These are phyloP conservation scores for Xylaria sp. DNA, from an alignment of 2,329 filamentous ascomycete species.

Conservation along the genomic window DNA sequence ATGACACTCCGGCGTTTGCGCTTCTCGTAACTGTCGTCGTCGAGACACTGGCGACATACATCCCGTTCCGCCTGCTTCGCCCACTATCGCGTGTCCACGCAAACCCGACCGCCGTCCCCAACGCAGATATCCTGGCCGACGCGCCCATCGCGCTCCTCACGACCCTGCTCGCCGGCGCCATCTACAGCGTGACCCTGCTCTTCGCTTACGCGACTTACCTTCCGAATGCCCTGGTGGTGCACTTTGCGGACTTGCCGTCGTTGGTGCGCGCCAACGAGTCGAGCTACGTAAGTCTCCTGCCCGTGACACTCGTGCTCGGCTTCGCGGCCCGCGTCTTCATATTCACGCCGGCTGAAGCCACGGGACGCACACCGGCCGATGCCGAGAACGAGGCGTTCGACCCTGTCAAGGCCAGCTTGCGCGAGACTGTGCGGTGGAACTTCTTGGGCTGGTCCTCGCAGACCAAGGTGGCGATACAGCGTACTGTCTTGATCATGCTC, in stretches of 20 bases:
- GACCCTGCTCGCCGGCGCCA: slow-evolving; percentile 73
- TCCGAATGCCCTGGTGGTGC: slow-evolving; percentile 75
- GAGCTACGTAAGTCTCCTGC: slow-evolving; percentile 69
- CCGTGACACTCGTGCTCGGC: slow-evolving; percentile 69
- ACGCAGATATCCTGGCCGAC: slow-evolving; percentile 74
- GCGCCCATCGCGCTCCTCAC: slow-evolving; percentile 71
- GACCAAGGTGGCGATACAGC: slow-evolving; percentile 71
- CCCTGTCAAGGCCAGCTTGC: slow-evolving; percentile 71
- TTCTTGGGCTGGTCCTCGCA: slow-evolving; percentile 75
- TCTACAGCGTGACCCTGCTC: slow-evolving; percentile 81
- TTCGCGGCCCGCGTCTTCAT: slow-evolving; percentile 80
- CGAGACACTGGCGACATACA: slow-evolving; percentile 73
- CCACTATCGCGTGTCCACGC: slow-evolving; percentile 73
- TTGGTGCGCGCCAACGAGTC: slow-evolving; percentile 75
- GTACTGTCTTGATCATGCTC: slow-evolving; percentile 70
- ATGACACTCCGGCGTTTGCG: slow-evolving; percentile 72
- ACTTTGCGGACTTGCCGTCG: slow-evolving; percentile 79
- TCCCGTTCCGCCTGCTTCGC: slow-evolving; percentile 81
- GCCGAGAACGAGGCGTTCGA: slow-evolving; percentile 68
- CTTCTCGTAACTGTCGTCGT: slow-evolving; percentile 72
- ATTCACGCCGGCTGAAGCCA: slow-evolving; percentile 74
- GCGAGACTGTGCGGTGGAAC: slow-evolving; percentile 78
- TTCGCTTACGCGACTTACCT: slow-evolving; percentile 76
- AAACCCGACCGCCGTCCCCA: slow-evolving; percentile 63
- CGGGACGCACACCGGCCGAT: slow-evolving; percentile 61